Base-by-base conservation (phyloP, 176 grass and related monocot genomes). In the Musa itinerans region DNA sequence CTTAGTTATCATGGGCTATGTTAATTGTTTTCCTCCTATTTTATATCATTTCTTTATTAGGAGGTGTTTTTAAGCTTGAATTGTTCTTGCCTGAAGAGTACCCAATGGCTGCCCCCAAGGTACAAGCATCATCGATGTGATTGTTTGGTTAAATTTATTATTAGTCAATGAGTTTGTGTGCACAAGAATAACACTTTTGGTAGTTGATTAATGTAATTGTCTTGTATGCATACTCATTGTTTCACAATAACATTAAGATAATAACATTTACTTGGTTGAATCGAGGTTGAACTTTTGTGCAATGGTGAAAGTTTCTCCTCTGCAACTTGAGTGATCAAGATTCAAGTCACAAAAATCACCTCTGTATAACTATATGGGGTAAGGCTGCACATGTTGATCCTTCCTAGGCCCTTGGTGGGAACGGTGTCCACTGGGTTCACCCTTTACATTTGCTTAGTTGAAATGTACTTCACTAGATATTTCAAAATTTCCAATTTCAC, bases 81-180 rank as follows among this genome's bases (percentile, higher is more conserved):
- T 50, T 70, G 1, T 70, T 70, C 68, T 25, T 70, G 48, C 68
- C 68, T n/a, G 43, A 70, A 50, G 68, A 70, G 68, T 70, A 70
- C 48, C 68, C 68, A 19, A 70, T 70, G 68, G 48, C 68, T 70
- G 68, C 68, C 34, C 68, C 68, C 34, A 70, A 70, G 68, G 68
- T 70, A 15, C 17, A 8, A 20, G 51, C 11, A 16, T 9, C 21
- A 50, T 25, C 7, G 20, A 10, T 52, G 15, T 50, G 11, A 50
- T 21, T 50, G 8, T 50, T 16, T 50, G 14, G 2, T 10, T 48
- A 3, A 12, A 70, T 70, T 49, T 50, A 7, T 70, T 19, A 50
- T 16, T 70, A 10, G 29, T n/a, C 11, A 19, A n/a, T 50, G 29
- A 50, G 29, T 20, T 70, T 70, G 49, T 8, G 17, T 70, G 16